Conservation (phyloP, 2,329 filamentous ascomycete species). For the Paraphaeosphaeria minitans region DNA sequence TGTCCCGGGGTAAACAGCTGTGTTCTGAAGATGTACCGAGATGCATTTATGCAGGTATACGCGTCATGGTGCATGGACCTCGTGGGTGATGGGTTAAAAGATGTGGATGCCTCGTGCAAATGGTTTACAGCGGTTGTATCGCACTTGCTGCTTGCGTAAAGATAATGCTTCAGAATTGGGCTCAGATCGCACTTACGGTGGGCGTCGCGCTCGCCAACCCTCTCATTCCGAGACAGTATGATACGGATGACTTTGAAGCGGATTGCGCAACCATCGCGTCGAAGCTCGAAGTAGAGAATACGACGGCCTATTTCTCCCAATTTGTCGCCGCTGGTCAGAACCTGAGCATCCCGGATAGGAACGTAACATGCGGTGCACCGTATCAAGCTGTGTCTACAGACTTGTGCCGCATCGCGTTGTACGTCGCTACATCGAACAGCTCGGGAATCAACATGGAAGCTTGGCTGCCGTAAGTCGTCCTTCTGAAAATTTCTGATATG, state of each 20-base stretch:
- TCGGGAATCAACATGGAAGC: slow-evolving; percentile 52
- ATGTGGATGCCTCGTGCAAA: background rate
- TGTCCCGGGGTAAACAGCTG: background rate
- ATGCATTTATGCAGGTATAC: slow-evolving; percentile 3
- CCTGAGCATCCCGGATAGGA: slow-evolving; percentile 45
- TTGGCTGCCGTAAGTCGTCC: slow-evolving; percentile 48
- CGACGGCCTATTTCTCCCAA: slow-evolving; percentile 45
- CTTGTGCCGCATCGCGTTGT: slow-evolving; percentile 49
- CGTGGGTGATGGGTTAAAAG: background rate
- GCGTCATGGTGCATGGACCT: slow-evolving; percentile 6
- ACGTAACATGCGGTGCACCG: slow-evolving; percentile 46
- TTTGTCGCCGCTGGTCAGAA: slow-evolving; percentile 50
- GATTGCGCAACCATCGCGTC: slow-evolving; percentile 37
- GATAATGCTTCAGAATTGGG: slow-evolving; percentile 3
- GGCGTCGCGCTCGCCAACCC: slow-evolving; percentile 1
- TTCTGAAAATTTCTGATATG: slow-evolving; percentile 30
- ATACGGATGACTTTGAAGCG: slow-evolving; percentile 23
- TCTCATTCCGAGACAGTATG: background rate
- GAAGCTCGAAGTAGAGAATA: slow-evolving; percentile 39
- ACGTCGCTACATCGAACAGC: slow-evolving; percentile 47
- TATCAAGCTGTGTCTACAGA: slow-evolving; percentile 42
- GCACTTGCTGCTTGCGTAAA: background rate
- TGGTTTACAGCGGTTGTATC: background rate
- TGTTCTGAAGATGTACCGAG: background rate
- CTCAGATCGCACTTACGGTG: background rate